Evolutionary conservation across 2,329 filamentous ascomycete genomes (phyloP), one percentile per base, ranked within the genome.

Genomic region (Phialemoniopsis sp.): DNA sequence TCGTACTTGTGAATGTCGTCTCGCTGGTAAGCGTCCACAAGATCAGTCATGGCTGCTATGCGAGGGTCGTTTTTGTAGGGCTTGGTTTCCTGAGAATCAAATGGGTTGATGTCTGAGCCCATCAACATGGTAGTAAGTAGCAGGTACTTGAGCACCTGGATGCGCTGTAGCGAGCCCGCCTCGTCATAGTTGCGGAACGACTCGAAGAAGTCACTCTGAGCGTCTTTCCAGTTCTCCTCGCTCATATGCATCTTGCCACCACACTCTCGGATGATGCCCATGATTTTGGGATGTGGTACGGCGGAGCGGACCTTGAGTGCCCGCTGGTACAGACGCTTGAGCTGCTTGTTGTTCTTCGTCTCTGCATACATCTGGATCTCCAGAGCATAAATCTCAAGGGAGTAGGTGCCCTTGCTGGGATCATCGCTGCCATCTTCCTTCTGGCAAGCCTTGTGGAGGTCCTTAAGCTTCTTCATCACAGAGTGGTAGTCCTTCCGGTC

Each of bases 221-320:
- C 93, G 56, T 90, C 88, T 60, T 93, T 89, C 93, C 93, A 98
- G 61, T 97, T 97, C 68, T 97, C 93, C 72, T 98, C 93, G 62
- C 87, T 93, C 93, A 98, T 97, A 69, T 97, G 90, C 93, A 98
- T 98, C 73, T 98, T 98, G 53, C 93, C 93, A 55, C 93, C 93
- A 60, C 93, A 98, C 68, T 98, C 93, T 39, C 91, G 85, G 58
- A 98, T 98, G 60, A 98, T 91, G 37, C 93, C 93, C 89, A 97
- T 96, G 60, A 98, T 95, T 67, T 95, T 95, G 43, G 93, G 93
- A 66, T 98, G 93, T 30, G 93, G 91, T 12, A 98, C 93, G 0
- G 93, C 93, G n/a, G 93, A 97, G 46, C 89, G 85, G 39, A 98
- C 91, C 48, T 86, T 86, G 36, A 98, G 76, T 5, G 93, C 93